A percentile compares a stretch with the other conserved stretches of the same genome.
Conservation (phyloP, 2,329 filamentous ascomycete species). For the Claviceps pusilla region DNA sequence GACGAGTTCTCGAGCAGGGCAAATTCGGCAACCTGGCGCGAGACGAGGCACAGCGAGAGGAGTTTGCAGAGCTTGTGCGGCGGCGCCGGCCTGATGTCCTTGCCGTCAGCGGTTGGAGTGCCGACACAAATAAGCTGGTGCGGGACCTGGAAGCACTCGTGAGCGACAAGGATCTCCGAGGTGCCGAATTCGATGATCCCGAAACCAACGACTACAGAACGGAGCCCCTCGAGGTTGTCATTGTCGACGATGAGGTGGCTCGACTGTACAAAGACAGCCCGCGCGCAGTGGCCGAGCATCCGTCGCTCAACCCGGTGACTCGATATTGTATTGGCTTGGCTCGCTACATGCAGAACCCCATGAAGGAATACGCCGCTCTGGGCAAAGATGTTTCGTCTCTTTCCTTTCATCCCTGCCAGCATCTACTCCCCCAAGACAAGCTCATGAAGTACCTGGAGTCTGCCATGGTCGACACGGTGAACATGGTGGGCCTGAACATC, state of each 20-base stretch:
- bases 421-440: conserved; percentile 76
- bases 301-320: conserved; percentile 60
- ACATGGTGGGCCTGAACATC: conserved; percentile 87
- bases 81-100: conserved; percentile 79
- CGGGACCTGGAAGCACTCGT: conserved; percentile 69
- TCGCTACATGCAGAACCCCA: conserved; percentile 83
- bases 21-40: conserved; percentile 66
- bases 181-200: conserved; percentile 65
- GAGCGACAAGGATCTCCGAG: conserved; percentile 59
- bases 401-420: conserved; percentile 78
- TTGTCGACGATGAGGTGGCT: conserved; percentile 95
- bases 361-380: conserved; percentile 91
- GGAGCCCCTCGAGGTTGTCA: conserved; percentile 72
- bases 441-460: conserved; percentile 76
- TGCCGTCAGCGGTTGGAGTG: conserved; percentile 74
- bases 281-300: conserved; percentile 65
- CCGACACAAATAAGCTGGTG: conserved; percentile 71
- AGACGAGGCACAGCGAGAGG: conserved; percentile 51
- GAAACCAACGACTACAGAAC: conserved; percentile 62
- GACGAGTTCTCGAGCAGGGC: conserved; percentile 74
- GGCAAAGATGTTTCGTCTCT: conserved; percentile 78
- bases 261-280: conserved; percentile 85
- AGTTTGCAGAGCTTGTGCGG: conserved; percentile 65
- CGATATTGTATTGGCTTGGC: conserved; percentile 83
- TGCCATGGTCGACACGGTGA: conserved; percentile 98